These are phyloP conservation scores for Ogataea paraovalis DNA, from an alignment of 805 yeast species.

Conservation along the genomic window DNA sequence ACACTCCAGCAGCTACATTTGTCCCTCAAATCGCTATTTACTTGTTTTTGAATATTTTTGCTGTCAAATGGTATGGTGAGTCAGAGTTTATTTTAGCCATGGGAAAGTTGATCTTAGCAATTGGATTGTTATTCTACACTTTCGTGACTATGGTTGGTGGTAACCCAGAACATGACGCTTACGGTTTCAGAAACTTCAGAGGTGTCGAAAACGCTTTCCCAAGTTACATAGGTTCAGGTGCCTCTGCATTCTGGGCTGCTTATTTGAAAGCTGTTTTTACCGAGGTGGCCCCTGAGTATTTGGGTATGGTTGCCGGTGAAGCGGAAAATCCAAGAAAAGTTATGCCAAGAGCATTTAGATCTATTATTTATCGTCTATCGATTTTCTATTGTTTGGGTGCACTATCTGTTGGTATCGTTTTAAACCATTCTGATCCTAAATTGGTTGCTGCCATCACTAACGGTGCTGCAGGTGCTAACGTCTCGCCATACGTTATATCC, in stretches of 20 bases:
- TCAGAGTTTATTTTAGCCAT: background rate
- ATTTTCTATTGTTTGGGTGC: background rate
- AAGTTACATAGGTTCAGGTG: background rate
- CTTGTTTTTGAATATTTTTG: background rate
- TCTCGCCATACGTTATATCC: background rate
- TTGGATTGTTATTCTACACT: background rate
- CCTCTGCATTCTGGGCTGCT: background rate
- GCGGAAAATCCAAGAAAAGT: constrained; percentile 1
- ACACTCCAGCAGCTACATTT: background rate
- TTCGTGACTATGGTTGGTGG: background rate
- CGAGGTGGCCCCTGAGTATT: background rate
- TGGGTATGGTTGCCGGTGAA: constrained; percentile 1
- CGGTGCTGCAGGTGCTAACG: constrained; percentile 1
- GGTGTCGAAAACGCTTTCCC: background rate
- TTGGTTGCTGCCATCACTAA: background rate
- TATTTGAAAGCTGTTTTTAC: background rate
- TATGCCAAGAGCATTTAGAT: constrained; percentile 1
- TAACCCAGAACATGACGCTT: background rate
- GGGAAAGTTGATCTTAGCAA: background rate
- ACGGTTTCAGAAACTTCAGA: background rate
- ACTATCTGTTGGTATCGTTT: background rate
- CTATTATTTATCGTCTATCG: background rate
- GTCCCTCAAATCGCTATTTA: background rate
- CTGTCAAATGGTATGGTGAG: background rate
- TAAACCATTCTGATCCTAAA: background rate